Conservation (phyloP, 345 rosid genomes). For the Mallotus nudiflorus region DNA sequence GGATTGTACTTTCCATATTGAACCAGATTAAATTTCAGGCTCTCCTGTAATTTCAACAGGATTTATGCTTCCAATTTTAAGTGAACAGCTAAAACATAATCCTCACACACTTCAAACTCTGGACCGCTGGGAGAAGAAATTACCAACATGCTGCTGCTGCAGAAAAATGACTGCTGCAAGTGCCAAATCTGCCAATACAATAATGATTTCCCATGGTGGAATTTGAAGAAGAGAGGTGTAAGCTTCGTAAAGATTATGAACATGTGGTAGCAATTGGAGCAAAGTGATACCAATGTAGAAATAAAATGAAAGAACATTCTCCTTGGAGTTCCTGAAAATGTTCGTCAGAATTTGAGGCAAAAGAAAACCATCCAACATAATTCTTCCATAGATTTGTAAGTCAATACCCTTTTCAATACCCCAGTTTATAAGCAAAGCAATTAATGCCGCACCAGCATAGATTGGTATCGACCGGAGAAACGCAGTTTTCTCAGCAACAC, state of each 20-base stretch:
- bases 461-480: not conserved
- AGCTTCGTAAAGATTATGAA: not conserved
- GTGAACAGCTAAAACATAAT: too few species aligned
- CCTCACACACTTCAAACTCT: not conserved
- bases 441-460: not conserved
- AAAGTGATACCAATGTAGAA: constrained; percentile 15
- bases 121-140: not conserved
- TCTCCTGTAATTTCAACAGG: too few species aligned
- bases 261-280: not conserved
- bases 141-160: not conserved
- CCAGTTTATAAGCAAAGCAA: not conserved
- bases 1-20: too few species aligned
- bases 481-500: constrained; percentile 2
- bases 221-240: not conserved
- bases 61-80: too few species aligned
- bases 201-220: not conserved
- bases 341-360: constrained; percentile 20
- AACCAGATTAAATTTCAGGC: too few species aligned
- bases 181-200: not conserved
- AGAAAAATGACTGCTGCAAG: not conserved
- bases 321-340: constrained; percentile 9
- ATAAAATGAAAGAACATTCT: not conserved
- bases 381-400: not conserved
- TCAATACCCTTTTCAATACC: not conserved
- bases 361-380: constrained; percentile 6